Base-by-base conservation (phyloP, 208 protist species). In the Trypanosoma boissoni region DNA sequence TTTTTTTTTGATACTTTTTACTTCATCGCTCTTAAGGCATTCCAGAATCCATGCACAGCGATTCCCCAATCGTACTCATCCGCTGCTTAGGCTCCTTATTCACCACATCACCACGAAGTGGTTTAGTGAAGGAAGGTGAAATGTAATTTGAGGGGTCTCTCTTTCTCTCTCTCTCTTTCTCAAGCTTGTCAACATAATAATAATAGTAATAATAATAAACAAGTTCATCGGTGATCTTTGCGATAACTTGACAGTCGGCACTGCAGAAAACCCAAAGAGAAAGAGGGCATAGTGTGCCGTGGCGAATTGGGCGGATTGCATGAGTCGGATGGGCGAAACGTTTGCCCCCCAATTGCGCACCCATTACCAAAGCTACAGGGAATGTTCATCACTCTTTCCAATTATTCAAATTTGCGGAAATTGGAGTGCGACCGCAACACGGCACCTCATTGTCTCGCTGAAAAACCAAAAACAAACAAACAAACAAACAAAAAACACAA, bases 261-360 rank as follows among this genome's bases (percentile, higher is more conserved):
- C 87, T 97, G 88, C 97, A 99, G 7, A 88, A 97, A 12, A 99
- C 97, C 27, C 95, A 97, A 32, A 99, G 68, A 46, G 95, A 96
- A 9, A 98, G 92, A 2, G 97, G 95, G 68, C 86, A 96, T 20
- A 83, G 93, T 14, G 88, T 87, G 60, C 92, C 92, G 74, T 97
- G 92, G 42, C 92, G 86, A 8, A 89, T 89, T 34, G 96, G 69
- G 42, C 95, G 87, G 58, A 98, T 94, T 24, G 98, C 93, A 28
- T 93, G 81, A 43, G 96, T 92, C 70, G 98, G 96, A 69, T 98
- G 96, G 62, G 91, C 95, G 75, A 98, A 98, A 81, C 98, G 98
- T 72, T 98, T 98, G 31, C 97, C 97, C 39, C 96, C 96, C 71
- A 98, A 98, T 80, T 98, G 96, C 16, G 96, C 94, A 21, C 96